phyloP scores from a whole-genome alignment of 768 basidiomycete species.

The Cubamyces lactineus region DNA sequence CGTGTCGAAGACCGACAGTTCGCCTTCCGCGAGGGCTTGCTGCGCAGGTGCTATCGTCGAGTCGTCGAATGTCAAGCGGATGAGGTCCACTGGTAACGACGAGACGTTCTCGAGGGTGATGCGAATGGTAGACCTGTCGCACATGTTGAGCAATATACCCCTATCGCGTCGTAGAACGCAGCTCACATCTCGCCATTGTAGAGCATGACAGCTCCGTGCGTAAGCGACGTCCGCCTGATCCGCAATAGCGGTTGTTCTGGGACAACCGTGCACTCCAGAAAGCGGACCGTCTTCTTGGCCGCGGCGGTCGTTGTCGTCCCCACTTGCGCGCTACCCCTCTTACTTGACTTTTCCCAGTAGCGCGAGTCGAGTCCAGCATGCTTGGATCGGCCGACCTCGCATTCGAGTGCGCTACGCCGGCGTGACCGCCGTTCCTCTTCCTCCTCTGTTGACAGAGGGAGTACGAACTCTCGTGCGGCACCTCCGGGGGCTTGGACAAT shows the following conservation, averaged over 20 bases:
- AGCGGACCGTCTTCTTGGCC: slow-evolving; percentile 44
- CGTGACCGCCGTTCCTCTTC: slow-evolving; percentile 66
- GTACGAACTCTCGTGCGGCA: slow-evolving; percentile 65
- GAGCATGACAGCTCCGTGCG: slow-evolving; percentile 92
- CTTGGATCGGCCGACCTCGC: slow-evolving; percentile 75
- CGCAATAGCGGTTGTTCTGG: slow-evolving; percentile 87
- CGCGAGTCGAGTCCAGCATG: slow-evolving; percentile 73
- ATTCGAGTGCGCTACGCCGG: slow-evolving; percentile 60
- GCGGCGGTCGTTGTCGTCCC: slow-evolving; percentile 20
- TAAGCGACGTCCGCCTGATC: slow-evolving; percentile 85
- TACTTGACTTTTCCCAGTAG: slow-evolving; percentile 56
- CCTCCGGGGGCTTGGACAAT: slow-evolving; percentile 78
- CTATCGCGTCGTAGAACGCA: neutral
- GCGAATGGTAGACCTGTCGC: slow-evolving; percentile 73
- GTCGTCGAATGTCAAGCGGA: slow-evolving; percentile 88
- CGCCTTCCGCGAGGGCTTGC: slow-evolving; percentile 76
- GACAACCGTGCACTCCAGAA: slow-evolving; percentile 82
- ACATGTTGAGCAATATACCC: slow-evolving; percentile 18
- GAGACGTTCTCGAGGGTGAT: slow-evolving; percentile 93
- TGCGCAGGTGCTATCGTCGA: slow-evolving; percentile 81
- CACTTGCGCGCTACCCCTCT: slow-evolving; percentile 38
- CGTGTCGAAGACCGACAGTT: slow-evolving; percentile 78
- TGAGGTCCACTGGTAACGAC: slow-evolving; percentile 76
- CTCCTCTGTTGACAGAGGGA: slow-evolving; percentile 72
- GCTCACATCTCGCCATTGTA: slow-evolving; percentile 91